phyloP scores from a whole-genome alignment of 371 early-diverging fungal genomes.

The Apophysomyces sp. region DNA sequence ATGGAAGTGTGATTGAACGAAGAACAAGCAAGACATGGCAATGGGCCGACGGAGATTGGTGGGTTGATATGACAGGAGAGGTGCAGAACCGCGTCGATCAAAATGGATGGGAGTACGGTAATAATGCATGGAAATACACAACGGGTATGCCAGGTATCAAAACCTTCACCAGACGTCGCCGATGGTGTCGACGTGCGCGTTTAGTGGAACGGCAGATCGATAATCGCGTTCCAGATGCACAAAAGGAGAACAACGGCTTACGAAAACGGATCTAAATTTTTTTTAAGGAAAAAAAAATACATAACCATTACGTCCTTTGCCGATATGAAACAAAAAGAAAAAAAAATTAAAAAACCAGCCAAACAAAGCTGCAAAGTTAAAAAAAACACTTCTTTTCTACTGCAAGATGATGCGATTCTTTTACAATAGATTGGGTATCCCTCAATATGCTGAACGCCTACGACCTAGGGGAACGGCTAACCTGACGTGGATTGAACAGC shows the following conservation, averaged over 20 bases:
- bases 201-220: conserved; percentile 29
- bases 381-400: not conserved
- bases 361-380: not conserved
- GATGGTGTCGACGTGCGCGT: conserved; percentile 46
- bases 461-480: conserved; percentile 19
- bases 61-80: conserved; percentile 52
- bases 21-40: conserved; percentile 35
- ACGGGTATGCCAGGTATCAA: conserved; percentile 37
- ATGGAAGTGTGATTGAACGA: conserved; percentile 9
- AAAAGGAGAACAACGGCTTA: conserved; percentile 4
- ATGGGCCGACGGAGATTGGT: conserved; percentile 50
- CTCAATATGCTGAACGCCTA: conserved; percentile 22
- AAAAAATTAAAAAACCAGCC: not conserved
- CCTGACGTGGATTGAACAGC: conserved; percentile 9
- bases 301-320: not conserved
- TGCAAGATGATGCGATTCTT: conserved; percentile 24
- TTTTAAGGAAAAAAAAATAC: not conserved
- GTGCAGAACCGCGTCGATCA: conserved; percentile 36
- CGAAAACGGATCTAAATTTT: not conserved
- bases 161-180: conserved; percentile 44
- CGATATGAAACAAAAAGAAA: not conserved
- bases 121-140: conserved; percentile 47
- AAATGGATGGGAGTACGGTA: conserved; percentile 50
- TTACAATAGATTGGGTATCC: conserved; percentile 24
- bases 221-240: not conserved